Percentiles rank a stretch among this genome's conserved stretches.
phyloP scores from a whole-genome alignment of 2,329 filamentous ascomycete species.

The Monilinia polystroma region DNA sequence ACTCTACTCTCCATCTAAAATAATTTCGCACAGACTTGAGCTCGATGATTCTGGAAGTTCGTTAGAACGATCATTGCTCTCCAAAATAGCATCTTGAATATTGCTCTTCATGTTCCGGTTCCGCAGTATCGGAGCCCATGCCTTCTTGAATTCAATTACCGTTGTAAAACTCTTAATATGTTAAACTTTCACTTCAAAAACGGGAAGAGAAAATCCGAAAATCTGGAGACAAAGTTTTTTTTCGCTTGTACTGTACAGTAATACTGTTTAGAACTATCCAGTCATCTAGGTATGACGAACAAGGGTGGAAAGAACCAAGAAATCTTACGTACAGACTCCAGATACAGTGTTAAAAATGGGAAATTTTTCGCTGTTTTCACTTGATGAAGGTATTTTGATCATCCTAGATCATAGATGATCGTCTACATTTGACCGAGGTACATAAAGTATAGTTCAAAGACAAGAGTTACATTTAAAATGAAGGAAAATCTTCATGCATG shows the following conservation, averaged over 20 bases:
- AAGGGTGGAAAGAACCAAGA: not conserved
- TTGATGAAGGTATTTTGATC: not conserved
- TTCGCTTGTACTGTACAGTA: not conserved
- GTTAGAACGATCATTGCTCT: not conserved
- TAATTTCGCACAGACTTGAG: not conserved
- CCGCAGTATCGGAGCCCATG: no score
- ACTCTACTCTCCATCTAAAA: not conserved
- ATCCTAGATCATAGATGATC: not conserved
- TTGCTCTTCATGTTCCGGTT: not conserved
- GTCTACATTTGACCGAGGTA: not conserved
- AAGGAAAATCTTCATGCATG: no score
- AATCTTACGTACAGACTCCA: not conserved
- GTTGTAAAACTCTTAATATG: not conserved
- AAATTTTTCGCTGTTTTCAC: no score
- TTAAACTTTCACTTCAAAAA: not conserved
- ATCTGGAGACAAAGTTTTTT: conserved; percentile 17
- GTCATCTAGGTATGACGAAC: not conserved
- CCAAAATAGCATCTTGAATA: not conserved
- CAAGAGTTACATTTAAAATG: no score
- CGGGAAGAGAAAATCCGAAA: conserved; percentile 10
- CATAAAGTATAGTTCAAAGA: no score
- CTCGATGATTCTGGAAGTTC: not conserved
- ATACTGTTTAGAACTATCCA: not conserved
- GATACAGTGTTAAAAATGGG: not conserved
- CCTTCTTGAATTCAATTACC: no score